A percentile compares a stretch with the other conserved stretches of the same genome.
These are phyloP conservation scores for Colletotrichum higginsianum DNA, from an alignment of 2,329 filamentous ascomycete genomes.

Conservation along the genomic window DNA sequence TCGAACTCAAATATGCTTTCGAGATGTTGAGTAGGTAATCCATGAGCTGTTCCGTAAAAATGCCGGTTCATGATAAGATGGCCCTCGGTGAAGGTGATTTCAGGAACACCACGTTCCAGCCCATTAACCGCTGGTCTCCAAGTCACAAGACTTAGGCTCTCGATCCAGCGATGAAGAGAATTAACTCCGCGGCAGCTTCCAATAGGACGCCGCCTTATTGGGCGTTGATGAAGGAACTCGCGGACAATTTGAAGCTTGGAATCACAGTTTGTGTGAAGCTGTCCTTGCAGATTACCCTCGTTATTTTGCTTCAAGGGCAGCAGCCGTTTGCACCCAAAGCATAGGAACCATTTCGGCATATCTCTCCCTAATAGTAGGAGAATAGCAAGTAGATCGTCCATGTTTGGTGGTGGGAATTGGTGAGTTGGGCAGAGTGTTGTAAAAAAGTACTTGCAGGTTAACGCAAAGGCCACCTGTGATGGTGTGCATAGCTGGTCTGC, in stretches of 20 bases:
- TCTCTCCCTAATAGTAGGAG: conserved; percentile 3
- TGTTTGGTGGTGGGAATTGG: not conserved
- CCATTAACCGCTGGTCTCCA: not conserved
- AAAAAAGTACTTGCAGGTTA: not conserved
- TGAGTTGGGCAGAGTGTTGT: conserved; percentile 1
- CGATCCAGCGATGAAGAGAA: not conserved
- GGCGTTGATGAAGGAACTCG: not conserved
- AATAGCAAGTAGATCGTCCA: not conserved
- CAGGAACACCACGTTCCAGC: not conserved
- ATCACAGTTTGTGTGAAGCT: conserved; percentile 18
- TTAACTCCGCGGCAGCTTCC: not conserved
- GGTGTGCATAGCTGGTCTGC: not conserved
- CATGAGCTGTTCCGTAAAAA: conserved; percentile 1
- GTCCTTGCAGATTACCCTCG: not conserved
- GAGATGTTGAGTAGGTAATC: not conserved
- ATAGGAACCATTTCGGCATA: not conserved
- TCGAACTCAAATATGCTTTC: conserved; percentile 2
- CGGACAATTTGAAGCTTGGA: not conserved
- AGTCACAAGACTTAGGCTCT: conserved; percentile 1
- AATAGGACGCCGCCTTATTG: not conserved
- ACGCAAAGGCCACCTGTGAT: not conserved
- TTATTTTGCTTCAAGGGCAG: not conserved
- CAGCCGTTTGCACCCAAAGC: conserved; percentile 10
- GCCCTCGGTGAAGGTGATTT: conserved; percentile 1
- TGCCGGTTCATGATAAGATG: conserved; percentile 20